Conservation (phyloP, 352 stramenopile species). For the Elongisporangium undulatum region DNA sequence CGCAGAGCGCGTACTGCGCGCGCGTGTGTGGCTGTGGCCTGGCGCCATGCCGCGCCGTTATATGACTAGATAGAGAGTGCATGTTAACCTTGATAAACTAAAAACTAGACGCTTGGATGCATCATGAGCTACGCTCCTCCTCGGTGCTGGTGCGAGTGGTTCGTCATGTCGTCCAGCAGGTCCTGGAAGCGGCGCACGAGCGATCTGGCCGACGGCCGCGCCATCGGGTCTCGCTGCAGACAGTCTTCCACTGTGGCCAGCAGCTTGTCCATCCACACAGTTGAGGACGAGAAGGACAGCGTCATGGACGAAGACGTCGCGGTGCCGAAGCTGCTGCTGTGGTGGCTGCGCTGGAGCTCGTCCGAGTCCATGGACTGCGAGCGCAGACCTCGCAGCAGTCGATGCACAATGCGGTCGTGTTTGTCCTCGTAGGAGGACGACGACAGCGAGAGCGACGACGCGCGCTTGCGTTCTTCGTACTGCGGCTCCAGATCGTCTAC, state of each 20-base stretch:
- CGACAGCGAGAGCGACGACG: background rate
- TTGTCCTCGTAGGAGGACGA: constrained; percentile 1
- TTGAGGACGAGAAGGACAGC: constrained; percentile 33
- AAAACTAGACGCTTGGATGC: no score
- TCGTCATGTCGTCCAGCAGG: no score
- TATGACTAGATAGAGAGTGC: no score
- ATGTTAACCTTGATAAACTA: no score
- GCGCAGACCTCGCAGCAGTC: no score
- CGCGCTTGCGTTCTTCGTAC: background rate
- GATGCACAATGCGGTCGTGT: background rate
- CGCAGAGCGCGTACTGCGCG: no score
- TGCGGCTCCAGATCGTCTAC: constrained; percentile 5
- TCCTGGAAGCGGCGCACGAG: no score
- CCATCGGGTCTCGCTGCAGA: constrained; percentile 50
- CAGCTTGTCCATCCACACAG: constrained; percentile 29
- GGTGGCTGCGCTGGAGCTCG: constrained; percentile 2
- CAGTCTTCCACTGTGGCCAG: constrained; percentile 48
- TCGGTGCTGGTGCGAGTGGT: no score
- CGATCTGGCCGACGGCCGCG: constrained; percentile 35
- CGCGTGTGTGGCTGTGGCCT: no score
- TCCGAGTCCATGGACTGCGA: background rate
- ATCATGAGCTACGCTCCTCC: no score
- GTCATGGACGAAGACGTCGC: constrained; percentile 15
- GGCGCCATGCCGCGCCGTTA: no score
- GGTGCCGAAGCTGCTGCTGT: constrained; percentile 2